Evolutionary conservation across 306 rosid species (phyloP).

Genomic region (Bauhinia variegata): DNA sequence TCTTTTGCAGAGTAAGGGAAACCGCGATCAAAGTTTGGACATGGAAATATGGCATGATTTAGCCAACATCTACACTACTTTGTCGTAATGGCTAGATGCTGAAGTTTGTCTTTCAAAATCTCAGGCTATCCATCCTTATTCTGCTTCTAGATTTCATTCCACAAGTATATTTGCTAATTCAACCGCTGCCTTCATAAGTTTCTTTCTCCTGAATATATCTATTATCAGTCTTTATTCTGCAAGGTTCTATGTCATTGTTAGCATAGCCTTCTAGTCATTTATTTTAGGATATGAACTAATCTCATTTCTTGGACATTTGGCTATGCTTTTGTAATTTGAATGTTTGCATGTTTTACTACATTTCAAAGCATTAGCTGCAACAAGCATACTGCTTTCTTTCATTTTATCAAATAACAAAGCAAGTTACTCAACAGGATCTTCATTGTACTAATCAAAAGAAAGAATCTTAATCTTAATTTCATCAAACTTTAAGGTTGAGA

Average conservation of each 20-base stretch:
- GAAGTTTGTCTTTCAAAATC: constrained; percentile 87
- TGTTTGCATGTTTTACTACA: not conserved
- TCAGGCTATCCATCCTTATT: constrained; percentile 72
- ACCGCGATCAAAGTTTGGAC: constrained; percentile 66
- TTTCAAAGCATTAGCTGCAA: not conserved
- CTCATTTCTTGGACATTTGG: constrained; percentile 6
- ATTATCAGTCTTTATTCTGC: not conserved
- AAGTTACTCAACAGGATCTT: not conserved
- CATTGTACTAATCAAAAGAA: not conserved
- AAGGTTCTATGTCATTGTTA: not conserved
- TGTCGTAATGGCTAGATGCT: constrained; percentile 84
- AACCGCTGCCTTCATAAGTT: not conserved
- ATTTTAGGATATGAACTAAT: not conserved
- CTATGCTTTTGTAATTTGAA: not conserved
- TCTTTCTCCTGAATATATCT: not conserved
- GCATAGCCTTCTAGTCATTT: not conserved
- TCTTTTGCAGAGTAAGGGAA: constrained; percentile 54
- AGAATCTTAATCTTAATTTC: not conserved
- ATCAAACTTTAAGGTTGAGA: not conserved
- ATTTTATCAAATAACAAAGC: too few species aligned
- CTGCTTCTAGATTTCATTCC: constrained; percentile 86
- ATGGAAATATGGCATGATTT: constrained; percentile 93
- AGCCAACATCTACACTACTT: constrained; percentile 64
- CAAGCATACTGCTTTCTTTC: not conserved
- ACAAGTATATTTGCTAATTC: constrained; percentile 53